phyloP scores from a whole-genome alignment of 164 flowering plant species.

The Nymphaea thermarum region DNA sequence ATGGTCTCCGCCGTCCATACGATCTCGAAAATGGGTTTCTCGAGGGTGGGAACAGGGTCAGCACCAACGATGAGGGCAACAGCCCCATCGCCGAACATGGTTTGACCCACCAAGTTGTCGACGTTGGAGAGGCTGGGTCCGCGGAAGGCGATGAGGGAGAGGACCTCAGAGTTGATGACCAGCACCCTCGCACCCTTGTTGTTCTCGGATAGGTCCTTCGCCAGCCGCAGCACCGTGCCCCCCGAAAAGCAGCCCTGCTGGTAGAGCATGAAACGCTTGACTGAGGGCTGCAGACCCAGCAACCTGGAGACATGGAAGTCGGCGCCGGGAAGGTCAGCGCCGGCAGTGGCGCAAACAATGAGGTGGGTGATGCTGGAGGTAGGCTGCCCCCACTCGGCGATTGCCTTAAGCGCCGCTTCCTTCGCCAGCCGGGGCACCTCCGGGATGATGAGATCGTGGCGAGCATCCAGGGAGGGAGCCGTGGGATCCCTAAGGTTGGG shows the following conservation, averaged over 20 bases:
- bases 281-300: neutral
- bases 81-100: conserved; percentile 2
- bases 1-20: neutral
- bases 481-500: neutral
- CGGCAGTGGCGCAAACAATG: neutral
- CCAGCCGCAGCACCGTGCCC: neutral
- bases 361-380: neutral
- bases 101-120: neutral
- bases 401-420: neutral
- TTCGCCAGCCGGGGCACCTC: neutral
- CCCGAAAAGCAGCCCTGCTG: conserved; percentile 1
- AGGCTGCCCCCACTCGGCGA: conserved; percentile 1
- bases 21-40: conserved; percentile 2
- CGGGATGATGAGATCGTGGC: neutral
- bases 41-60: neutral
- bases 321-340: neutral
- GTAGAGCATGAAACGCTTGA: neutral
- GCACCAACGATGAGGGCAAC: neutral
- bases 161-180: neutral
- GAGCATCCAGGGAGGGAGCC: neutral
- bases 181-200: neutral
- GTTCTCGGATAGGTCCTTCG: conserved; percentile 1
- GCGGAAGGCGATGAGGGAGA: neutral
- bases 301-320: neutral
- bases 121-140: neutral